Percentiles rank a stretch among this genome's conserved stretches.
These are phyloP conservation scores for Neurospora sp. DNA, from an alignment of 495 filamentous ascomycete species.

Conservation along the genomic window DNA sequence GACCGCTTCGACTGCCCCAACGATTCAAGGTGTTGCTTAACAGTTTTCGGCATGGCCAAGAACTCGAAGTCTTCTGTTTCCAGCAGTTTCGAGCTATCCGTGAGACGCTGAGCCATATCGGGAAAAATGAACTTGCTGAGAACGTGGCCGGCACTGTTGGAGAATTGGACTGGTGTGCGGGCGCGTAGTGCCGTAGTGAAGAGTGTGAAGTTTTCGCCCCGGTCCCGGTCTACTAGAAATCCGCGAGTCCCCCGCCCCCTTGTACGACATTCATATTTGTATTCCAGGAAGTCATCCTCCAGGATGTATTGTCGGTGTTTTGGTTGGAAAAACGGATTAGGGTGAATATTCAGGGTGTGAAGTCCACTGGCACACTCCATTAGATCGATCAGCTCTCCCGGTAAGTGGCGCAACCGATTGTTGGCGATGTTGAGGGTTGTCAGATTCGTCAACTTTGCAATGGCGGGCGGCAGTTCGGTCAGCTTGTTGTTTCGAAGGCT, in stretches of 20 bases:
- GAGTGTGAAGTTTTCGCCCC: conserved; percentile 1
- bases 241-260: not conserved
- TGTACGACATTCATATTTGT: not conserved
- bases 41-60: conserved; percentile 7
- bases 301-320: not conserved
- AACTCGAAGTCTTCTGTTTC: conserved; percentile 13
- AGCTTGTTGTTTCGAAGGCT: conserved; percentile 65
- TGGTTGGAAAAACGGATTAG: conserved; percentile 39
- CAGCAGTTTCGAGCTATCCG: not conserved
- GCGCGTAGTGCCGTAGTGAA: conserved; percentile 8
- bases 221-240: not conserved
- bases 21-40: not conserved
- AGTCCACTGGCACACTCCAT: conserved; percentile 34
- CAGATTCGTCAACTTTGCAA: conserved; percentile 53
- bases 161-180: conserved; percentile 19
- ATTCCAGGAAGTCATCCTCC: not conserved
- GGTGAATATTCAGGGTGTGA: conserved; percentile 26
- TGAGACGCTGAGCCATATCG: not conserved
- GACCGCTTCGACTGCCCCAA: not conserved
- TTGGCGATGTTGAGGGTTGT: conserved; percentile 59
- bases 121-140: conserved; percentile 12
- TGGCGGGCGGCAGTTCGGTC: conserved; percentile 50
- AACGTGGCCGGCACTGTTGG: conserved; percentile 1
- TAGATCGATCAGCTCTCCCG: conserved; percentile 58
- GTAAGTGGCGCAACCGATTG: conserved; percentile 58